Evolutionary conservation across 768 basidiomycete species (phyloP), one percentile per base, ranked within the genome.

Genomic region (Trichaptum fuscoviolaceum): DNA sequence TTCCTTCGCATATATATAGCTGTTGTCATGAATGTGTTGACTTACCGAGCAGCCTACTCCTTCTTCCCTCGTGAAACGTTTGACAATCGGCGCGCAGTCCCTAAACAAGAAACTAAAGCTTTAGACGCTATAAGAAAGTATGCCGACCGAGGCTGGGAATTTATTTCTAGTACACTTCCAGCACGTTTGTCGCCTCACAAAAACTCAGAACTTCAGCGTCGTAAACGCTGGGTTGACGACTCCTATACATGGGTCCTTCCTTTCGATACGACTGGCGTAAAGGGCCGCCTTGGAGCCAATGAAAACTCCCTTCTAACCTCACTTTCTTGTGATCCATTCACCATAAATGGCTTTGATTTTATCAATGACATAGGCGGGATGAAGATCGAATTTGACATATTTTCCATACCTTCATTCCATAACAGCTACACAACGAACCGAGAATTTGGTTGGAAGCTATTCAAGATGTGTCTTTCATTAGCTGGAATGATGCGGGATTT

Each of bases 21-120:
- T 61, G 59, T 34, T 25, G 59, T 61, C 2, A 61, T 61, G 59
- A 61, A 61, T 34, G 59, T 61, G 4, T 17, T 61, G 25, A 61
- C 59, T 7, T 34, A 61, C 30, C 2, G 2, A 4, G 59, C 59
- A 3, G 59, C 59, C 12, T 61, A 61, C 30, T 61, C 59, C 3
- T 61, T 61, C 25, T 61, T 25, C 15, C 59, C 59, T 3, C 10
- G 24, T 9, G 59, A 25, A 25, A 6, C 59, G 30, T 61, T 61
- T 34, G 59, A 61, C 15, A 34, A 61, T 12, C 24, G 59, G 59
- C 59, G 59, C 23, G 15, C 10, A 3, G 30, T 17, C 2, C 1
- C 3, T 2, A 20, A 20, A 20, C 42, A 20, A 52, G 42, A 5
- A 3, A 25, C 23, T 5, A 61, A 2, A 3, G 10, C 59, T 25